These are phyloP conservation scores for Mediolabrus comicus DNA, from an alignment of 108 stramenopile genomes.

Conservation along the genomic window DNA sequence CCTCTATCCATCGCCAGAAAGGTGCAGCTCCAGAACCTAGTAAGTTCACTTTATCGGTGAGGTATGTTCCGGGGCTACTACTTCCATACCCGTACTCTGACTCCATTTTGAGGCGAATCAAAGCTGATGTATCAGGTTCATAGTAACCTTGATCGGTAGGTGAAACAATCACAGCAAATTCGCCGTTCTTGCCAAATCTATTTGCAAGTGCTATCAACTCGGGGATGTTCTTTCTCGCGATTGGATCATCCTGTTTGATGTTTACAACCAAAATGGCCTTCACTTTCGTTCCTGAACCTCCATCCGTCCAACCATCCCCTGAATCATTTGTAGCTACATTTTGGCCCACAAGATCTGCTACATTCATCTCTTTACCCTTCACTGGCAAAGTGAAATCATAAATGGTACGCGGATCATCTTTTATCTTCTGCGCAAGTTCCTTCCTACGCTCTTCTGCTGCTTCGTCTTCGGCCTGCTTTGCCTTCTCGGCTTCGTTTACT, in stretches of 20 bases:
- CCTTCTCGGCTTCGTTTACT: slow-evolving; percentile 33
- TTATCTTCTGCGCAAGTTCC: slow-evolving; percentile 23
- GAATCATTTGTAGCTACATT: background rate
- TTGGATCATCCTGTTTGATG: slow-evolving; percentile 90
- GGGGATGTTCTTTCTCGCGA: slow-evolving; percentile 86
- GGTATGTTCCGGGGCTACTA: slow-evolving; percentile 61
- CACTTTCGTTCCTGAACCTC: slow-evolving; percentile 41
- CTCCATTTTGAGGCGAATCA: slow-evolving; percentile 84
- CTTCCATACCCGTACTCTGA: slow-evolving; percentile 88
- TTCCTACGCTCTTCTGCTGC: slow-evolving; percentile 12
- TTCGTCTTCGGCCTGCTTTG: slow-evolving; percentile 13
- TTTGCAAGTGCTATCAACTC: slow-evolving; percentile 73
- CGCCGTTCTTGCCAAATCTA: slow-evolving; percentile 71
- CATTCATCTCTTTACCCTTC: slow-evolving; percentile 40
- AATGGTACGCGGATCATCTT: slow-evolving; percentile 60
- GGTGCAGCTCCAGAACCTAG: slow-evolving; percentile 81
- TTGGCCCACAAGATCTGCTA: slow-evolving; percentile 64
- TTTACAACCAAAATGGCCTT: slow-evolving; percentile 87
- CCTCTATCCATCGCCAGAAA: slow-evolving; percentile 88
- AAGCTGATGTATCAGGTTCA: slow-evolving; percentile 86
- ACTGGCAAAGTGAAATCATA: slow-evolving; percentile 83
- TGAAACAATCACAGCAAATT: slow-evolving; percentile 77
- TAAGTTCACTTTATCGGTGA: slow-evolving; percentile 85
- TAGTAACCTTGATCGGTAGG: slow-evolving; percentile 92
- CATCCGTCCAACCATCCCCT: slow-evolving; percentile 26